Conservation (phyloP, 805 yeast species). For the Candida qinlingensis region DNA sequence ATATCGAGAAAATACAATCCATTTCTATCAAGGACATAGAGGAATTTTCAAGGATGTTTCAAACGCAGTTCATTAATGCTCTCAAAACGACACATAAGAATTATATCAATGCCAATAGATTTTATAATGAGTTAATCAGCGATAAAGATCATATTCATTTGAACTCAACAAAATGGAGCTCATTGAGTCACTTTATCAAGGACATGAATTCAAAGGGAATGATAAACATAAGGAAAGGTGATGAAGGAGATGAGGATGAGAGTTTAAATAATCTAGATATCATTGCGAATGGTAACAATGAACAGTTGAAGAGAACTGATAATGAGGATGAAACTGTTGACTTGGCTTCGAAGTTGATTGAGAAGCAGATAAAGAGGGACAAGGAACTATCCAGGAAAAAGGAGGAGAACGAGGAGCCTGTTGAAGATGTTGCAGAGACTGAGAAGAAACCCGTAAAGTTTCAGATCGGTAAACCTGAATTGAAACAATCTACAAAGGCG, state of each 20-base stretch:
- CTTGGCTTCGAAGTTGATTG: conserved; percentile 35
- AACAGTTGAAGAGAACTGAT: conserved; percentile 41
- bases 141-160: conserved; percentile 84
- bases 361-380: conserved; percentile 49
- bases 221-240: conserved; percentile 41
- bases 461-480: conserved; percentile 11
- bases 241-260: conserved; percentile 26
- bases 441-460: conserved; percentile 10
- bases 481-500: conserved; percentile 6
- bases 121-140: conserved; percentile 84
- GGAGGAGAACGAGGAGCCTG: neutral
- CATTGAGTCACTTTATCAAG: conserved; percentile 62
- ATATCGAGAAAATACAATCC: conserved; percentile 50
- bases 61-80: conserved; percentile 55
- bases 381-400: conserved; percentile 9
- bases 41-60: conserved; percentile 55
- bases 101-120: conserved; percentile 70
- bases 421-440: neutral
- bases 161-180: conserved; percentile 80
- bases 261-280: conserved; percentile 37
- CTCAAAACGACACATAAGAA: conserved; percentile 70
- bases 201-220: conserved; percentile 52
- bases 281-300: conserved; percentile 47
- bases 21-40: conserved; percentile 46
- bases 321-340: conserved; percentile 28